Conservation (phyloP, 345 rosid species). For the Hypericum perforatum region DNA sequence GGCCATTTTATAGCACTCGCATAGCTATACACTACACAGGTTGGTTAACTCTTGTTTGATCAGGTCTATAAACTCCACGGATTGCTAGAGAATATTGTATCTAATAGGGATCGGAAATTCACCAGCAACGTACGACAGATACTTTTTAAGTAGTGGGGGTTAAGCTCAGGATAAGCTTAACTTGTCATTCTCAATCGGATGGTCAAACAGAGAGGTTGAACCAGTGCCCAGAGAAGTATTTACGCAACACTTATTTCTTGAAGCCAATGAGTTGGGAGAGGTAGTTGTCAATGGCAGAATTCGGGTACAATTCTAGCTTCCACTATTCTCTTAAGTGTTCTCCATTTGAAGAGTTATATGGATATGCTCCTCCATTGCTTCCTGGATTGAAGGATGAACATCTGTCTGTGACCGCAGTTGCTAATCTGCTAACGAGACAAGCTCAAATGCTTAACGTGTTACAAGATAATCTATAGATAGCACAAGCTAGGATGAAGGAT, state of each 20-base stretch:
- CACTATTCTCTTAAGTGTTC: neutral
- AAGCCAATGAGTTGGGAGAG: neutral
- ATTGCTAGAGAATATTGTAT: neutral
- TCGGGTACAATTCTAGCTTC: neutral
- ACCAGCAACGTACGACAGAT: no score
- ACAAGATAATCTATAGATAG: neutral
- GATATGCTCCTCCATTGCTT: neutral
- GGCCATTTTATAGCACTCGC: neutral
- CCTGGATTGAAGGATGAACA: neutral
- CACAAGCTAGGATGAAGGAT: neutral
- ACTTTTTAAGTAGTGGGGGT: no score
- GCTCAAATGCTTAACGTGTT: neutral
- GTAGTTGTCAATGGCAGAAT: neutral
- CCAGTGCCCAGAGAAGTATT: no score
- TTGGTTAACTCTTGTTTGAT: neutral
- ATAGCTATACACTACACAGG: neutral
- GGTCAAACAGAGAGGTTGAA: no score
- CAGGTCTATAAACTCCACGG: neutral
- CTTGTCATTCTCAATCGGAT: no score
- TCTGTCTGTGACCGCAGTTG: neutral
- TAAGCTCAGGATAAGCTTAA: no score
- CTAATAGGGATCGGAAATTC: no score
- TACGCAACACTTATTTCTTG: neutral
- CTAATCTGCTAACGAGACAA: neutral
- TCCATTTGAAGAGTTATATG: no score